These are phyloP conservation scores for Suhomyces anneliseae DNA, from an alignment of 1,139 yeast species.

Conservation along the genomic window DNA sequence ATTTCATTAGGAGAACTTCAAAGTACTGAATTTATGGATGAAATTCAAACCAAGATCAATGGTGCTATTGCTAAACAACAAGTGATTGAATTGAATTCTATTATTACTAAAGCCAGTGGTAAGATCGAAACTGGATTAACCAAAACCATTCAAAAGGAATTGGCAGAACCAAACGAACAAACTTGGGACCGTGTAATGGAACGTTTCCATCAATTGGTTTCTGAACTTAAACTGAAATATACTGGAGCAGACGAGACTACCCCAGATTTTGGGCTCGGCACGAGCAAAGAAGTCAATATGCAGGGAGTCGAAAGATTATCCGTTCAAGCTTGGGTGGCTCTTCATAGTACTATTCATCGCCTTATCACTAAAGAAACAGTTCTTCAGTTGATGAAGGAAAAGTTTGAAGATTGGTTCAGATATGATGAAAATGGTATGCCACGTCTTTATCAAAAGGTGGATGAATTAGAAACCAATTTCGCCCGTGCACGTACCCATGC, in stretches of 20 bases:
- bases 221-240: slow-evolving; percentile 16
- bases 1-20: slow-evolving; percentile 29
- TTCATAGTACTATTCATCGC: slow-evolving; percentile 60
- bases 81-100: slow-evolving; percentile 43
- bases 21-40: slow-evolving; percentile 9
- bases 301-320: slow-evolving; percentile 45
- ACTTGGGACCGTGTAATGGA: slow-evolving; percentile 64
- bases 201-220: slow-evolving; percentile 45
- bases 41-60: slow-evolving; percentile 22
- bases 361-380: slow-evolving; percentile 59
- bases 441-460: slow-evolving; percentile 70
- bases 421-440: slow-evolving; percentile 86
- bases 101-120: slow-evolving; percentile 38
- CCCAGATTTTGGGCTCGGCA: slow-evolving; percentile 68
- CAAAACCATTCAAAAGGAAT: slow-evolving; percentile 42
- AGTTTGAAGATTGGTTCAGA: slow-evolving; percentile 79
- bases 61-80: slow-evolving; percentile 40
- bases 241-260: slow-evolving; percentile 16
- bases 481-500: slow-evolving; percentile 59
- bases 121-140: slow-evolving; percentile 40
- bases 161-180: slow-evolving; percentile 41
- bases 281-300: slow-evolving; percentile 42
- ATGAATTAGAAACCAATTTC: slow-evolving; percentile 70
- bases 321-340: slow-evolving; percentile 62
- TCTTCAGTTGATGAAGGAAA: slow-evolving; percentile 57